These are phyloP conservation scores for Elaeis guineensis DNA, from an alignment of 176 grass and related monocot species.

Conservation along the genomic window DNA sequence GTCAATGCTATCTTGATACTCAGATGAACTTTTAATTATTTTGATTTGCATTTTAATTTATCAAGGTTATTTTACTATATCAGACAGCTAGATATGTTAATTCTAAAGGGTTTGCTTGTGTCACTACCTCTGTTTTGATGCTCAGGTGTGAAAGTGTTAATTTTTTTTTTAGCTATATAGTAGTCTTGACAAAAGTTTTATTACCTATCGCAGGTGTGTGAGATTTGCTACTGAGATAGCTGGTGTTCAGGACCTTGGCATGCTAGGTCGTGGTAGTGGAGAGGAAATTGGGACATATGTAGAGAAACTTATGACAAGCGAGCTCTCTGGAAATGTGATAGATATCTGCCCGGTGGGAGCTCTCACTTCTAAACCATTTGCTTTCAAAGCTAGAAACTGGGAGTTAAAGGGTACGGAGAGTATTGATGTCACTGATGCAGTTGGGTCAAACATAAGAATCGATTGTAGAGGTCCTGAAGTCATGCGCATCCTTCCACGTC, in stretches of 20 bases:
- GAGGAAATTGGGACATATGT: slow-evolving; percentile 99
- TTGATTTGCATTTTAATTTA: too few relatives aligned
- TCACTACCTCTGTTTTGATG: too few relatives aligned
- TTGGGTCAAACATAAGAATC: slow-evolving; percentile 91
- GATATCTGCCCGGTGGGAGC: slow-evolving; percentile 98
- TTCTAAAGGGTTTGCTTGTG: too few relatives aligned
- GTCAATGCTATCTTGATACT: not conserved
- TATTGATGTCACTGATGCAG: slow-evolving; percentile 95
- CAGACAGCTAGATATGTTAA: too few relatives aligned
- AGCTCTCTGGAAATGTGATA: slow-evolving; percentile 98
- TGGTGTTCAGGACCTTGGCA: slow-evolving; percentile 93
- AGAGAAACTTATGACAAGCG: slow-evolving; percentile 93
- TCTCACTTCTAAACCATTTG: slow-evolving; percentile 96
- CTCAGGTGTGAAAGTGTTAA: too few relatives aligned
- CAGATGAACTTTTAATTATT: too few relatives aligned
- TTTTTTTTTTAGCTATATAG: too few relatives aligned
- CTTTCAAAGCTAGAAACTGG: slow-evolving; percentile 99
- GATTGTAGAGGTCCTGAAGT: slow-evolving; percentile 98
- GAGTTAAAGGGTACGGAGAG: slow-evolving; percentile 88
- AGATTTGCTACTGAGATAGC: slow-evolving; percentile 92
- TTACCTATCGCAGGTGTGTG: slow-evolving; percentile 50
- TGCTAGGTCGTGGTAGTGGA: slow-evolving; percentile 92
- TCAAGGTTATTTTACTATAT: too few relatives aligned
- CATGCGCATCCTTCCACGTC: slow-evolving; percentile 80
- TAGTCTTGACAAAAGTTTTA: slow-evolving; percentile 12